A percentile compares a stretch with the other conserved stretches of the same genome.
Evolutionary conservation across 805 yeast genomes (phyloP).

Genomic region (Pichia eremophila): DNA sequence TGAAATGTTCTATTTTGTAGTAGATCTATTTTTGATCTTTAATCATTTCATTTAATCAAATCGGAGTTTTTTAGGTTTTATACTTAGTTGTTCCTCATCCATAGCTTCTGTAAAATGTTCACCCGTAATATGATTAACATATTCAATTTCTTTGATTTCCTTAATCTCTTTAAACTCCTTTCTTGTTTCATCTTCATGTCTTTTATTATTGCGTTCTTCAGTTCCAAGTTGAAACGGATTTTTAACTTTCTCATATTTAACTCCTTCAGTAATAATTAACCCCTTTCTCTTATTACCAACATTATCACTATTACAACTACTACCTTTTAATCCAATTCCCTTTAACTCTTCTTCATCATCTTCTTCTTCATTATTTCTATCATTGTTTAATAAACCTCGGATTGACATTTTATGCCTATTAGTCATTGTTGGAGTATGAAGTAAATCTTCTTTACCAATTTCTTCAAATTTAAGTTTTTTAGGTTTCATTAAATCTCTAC

Average conservation of each 20-base stretch:
- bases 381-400: background rate
- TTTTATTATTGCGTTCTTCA: background rate
- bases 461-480: slow-evolving; percentile 25
- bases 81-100: slow-evolving; percentile 24
- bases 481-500: slow-evolving; percentile 30
- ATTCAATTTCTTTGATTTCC: slow-evolving; percentile 12
- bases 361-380: slow-evolving; percentile 8
- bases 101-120: slow-evolving; percentile 23
- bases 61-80: slow-evolving; percentile 31
- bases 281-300: no score
- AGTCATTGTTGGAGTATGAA: slow-evolving; percentile 1
- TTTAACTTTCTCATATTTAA: slow-evolving; percentile 13
- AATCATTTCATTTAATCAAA: background rate
- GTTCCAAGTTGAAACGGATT: slow-evolving; percentile 15
- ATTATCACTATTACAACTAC: no score
- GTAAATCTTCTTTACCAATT: background rate
- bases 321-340: no score
- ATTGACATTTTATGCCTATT: slow-evolving; percentile 4
- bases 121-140: slow-evolving; percentile 25
- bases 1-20: no score
- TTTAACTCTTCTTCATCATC: background rate
- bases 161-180: background rate
- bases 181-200: background rate
- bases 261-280: background rate
- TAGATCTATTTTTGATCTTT: no score